A percentile compares a stretch with the other conserved stretches of the same genome.
These are phyloP conservation scores for Cyanidium caldarium DNA, from an alignment of 23 red algal species.

Conservation along the genomic window DNA sequence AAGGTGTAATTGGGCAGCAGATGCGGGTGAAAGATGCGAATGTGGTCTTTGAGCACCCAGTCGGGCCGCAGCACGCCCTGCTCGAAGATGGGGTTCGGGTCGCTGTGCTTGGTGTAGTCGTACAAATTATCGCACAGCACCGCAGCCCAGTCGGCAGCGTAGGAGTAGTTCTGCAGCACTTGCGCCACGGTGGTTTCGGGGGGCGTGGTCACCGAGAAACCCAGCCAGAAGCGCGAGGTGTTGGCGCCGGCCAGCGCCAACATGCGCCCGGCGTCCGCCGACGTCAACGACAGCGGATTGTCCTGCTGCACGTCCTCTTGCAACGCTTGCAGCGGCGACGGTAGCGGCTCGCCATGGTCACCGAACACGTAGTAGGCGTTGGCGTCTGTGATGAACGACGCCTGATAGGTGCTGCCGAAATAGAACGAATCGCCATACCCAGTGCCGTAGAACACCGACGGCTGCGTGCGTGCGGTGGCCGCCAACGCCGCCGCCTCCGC, in stretches of 20 bases:
- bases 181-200: not conserved
- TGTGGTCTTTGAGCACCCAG: constrained; percentile 21
- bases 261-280: not conserved
- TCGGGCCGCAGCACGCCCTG: constrained; percentile 17
- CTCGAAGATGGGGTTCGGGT: constrained; percentile 24
- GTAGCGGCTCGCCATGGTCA: not conserved
- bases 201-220: not conserved
- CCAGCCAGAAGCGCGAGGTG: not conserved
- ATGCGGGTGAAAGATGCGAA: constrained; percentile 38
- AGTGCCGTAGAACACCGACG: constrained; percentile 35
- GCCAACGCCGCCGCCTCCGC: constrained; percentile 9
- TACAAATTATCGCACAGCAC: constrained; percentile 30
- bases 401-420: not conserved
- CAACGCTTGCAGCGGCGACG: not conserved
- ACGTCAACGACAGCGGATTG: not conserved
- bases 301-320: not conserved
- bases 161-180: constrained; percentile 6
- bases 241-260: not conserved
- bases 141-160: not conserved
- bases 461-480: not conserved
- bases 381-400: not conserved
- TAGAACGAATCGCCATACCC: not conserved
- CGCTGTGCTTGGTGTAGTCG: not conserved
- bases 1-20: not conserved
- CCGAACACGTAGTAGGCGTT: constrained; percentile 7